Conservation (phyloP, 1,284 basidiomycete genomes). For the Ustilago xerochloae region DNA sequence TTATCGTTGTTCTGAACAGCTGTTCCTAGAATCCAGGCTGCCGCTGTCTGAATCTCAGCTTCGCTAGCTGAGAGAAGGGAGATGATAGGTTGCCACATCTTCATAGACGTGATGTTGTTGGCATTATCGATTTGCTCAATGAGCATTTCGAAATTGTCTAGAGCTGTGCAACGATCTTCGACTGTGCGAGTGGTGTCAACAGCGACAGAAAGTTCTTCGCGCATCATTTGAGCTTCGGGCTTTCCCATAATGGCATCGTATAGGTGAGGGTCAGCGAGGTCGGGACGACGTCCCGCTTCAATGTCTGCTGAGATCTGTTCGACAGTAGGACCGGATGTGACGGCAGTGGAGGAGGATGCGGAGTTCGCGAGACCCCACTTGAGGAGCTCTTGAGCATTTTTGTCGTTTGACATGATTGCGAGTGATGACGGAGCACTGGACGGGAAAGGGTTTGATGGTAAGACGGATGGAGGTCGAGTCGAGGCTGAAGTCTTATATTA, state of each 20-base stretch:
- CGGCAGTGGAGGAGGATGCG: slow-evolving; percentile 13
- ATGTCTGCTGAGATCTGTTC: slow-evolving; percentile 59
- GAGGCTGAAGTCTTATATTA: background rate
- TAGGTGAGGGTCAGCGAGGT: slow-evolving; percentile 59
- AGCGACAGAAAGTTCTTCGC: slow-evolving; percentile 63
- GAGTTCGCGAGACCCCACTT: slow-evolving; percentile 60
- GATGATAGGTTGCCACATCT: slow-evolving; percentile 87
- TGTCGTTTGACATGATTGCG: slow-evolving; percentile 51
- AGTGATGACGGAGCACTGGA: background rate
- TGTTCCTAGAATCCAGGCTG: slow-evolving; percentile 91
- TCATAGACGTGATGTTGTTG: slow-evolving; percentile 84
- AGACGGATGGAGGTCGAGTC: background rate
- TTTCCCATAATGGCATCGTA: slow-evolving; percentile 67
- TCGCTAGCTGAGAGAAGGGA: slow-evolving; percentile 75
- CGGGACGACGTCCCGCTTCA: slow-evolving; percentile 56
- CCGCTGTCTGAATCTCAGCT: slow-evolving; percentile 76
- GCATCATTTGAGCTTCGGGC: slow-evolving; percentile 66
- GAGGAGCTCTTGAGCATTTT: slow-evolving; percentile 62
- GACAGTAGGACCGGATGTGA: slow-evolving; percentile 32
- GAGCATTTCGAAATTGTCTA: slow-evolving; percentile 96
- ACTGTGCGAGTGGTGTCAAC: slow-evolving; percentile 33
- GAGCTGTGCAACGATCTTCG: slow-evolving; percentile 75
- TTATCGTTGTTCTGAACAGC: slow-evolving; percentile 94
- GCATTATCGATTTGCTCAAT: slow-evolving; percentile 96
- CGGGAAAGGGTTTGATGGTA: background rate